A percentile compares a stretch with the other conserved stretches of the same genome.
Conservation (phyloP, 1,284 basidiomycete genomes). For the Tylopilus sp. region DNA sequence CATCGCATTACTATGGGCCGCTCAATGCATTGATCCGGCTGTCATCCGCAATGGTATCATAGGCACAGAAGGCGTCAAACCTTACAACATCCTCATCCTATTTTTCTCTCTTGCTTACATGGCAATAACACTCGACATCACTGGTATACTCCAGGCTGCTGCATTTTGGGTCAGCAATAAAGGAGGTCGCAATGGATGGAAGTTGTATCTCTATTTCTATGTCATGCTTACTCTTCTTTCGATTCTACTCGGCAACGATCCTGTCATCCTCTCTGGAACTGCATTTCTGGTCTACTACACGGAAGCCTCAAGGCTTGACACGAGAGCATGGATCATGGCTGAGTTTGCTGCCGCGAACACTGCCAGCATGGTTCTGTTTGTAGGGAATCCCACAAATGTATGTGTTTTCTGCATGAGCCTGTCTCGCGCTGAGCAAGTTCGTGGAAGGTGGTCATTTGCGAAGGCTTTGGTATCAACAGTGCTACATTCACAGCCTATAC, state of each 20-base stretch:
- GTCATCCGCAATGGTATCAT: conserved; percentile 72
- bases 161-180: conserved; percentile 86
- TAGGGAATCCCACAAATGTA: conserved; percentile 74
- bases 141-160: conserved; percentile 82
- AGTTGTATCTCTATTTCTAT: conserved; percentile 79
- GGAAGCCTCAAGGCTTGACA: conserved; percentile 56
- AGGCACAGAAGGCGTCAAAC: conserved; percentile 75
- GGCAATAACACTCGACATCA: conserved; percentile 88
- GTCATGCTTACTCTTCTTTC: conserved; percentile 78
- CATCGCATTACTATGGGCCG: conserved; percentile 76
- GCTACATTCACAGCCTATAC: conserved; percentile 72
- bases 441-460: conserved; percentile 55
- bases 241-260: conserved; percentile 87
- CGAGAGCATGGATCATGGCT: conserved; percentile 50
- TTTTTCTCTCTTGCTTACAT: conserved; percentile 95
- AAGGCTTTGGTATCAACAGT: conserved; percentile 59
- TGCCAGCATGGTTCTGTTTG: conserved; percentile 64
- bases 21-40: conserved; percentile 65
- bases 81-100: conserved; percentile 91
- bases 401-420: conserved; percentile 14
- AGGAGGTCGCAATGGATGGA: conserved; percentile 68
- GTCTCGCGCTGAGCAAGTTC: background rate
- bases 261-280: conserved; percentile 82
- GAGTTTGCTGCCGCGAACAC: conserved; percentile 79
- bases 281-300: conserved; percentile 88